Conservation (phyloP, 1,284 basidiomycete species). For the Golubevia pallescens region DNA sequence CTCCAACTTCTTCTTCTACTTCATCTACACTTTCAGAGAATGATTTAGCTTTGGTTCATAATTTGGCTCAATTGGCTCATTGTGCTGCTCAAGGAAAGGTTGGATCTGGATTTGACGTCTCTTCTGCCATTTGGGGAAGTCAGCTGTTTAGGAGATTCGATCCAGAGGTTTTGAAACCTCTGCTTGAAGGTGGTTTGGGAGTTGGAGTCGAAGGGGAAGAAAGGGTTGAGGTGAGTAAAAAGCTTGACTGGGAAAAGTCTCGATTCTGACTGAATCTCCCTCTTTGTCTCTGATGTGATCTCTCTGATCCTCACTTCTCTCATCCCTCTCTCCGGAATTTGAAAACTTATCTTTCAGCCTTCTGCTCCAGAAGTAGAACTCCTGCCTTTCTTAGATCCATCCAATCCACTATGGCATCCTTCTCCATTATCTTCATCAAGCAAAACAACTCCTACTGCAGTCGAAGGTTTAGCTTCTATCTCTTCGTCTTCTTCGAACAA, state of each 20-base stretch:
- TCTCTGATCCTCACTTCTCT: not conserved
- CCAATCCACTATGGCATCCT: slow-evolving; percentile 49
- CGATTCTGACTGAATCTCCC: slow-evolving; percentile 5
- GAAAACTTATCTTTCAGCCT: not conserved
- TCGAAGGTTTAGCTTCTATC: slow-evolving; percentile 29
- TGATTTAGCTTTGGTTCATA: slow-evolving; percentile 71
- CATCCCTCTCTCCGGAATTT: not conserved
- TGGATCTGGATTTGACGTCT: slow-evolving; percentile 95
- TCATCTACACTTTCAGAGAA: slow-evolving; percentile 45
- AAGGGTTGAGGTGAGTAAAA: not conserved
- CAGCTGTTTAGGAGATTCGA: slow-evolving; percentile 91
- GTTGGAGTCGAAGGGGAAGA: slow-evolving; percentile 32
- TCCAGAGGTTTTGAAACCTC: slow-evolving; percentile 66
- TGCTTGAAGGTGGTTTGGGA: slow-evolving; percentile 31
- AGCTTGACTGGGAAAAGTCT: slow-evolving; percentile 13
- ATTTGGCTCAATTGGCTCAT: slow-evolving; percentile 92
- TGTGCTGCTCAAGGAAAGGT: slow-evolving; percentile 98
- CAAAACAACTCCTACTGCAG: slow-evolving; percentile 26
- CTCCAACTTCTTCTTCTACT: slow-evolving; percentile 66
- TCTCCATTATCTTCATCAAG: slow-evolving; percentile 19
- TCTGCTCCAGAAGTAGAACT: not conserved
- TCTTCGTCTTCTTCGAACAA: not conserved
- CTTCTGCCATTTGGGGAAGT: slow-evolving; percentile 90
- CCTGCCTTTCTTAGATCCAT: slow-evolving; percentile 24
- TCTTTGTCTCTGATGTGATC: not conserved